Evolutionary conservation across 2,329 filamentous ascomycete genomes (phyloP).

Genomic region (Ophiostoma ips): DNA sequence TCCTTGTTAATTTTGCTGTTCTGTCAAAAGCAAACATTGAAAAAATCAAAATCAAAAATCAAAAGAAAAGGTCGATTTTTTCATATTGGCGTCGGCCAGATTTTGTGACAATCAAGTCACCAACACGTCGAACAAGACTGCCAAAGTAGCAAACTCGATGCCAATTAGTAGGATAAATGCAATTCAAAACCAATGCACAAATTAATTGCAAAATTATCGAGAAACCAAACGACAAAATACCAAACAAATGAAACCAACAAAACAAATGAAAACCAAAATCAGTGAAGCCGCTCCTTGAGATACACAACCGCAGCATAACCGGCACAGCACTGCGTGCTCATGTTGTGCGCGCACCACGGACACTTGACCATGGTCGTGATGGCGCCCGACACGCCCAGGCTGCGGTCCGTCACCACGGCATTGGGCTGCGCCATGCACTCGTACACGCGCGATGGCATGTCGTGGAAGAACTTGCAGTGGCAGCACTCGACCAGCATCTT

Average conservation of each 20-base stretch:
- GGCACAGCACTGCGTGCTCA: slow-evolving; percentile 55
- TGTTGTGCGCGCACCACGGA: slow-evolving; percentile 58
- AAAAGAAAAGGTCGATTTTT: too few relatives aligned
- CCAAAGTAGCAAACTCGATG: too few relatives aligned
- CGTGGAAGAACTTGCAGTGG: slow-evolving; percentile 48
- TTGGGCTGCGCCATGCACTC: slow-evolving; percentile 50
- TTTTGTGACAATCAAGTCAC: too few relatives aligned
- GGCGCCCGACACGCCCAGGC: slow-evolving; percentile 38
- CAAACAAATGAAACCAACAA: background rate
- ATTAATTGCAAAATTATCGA: background rate
- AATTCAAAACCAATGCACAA: background rate
- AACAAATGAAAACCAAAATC: background rate
- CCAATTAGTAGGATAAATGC: background rate
- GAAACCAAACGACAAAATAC: background rate
- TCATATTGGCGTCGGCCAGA: too few relatives aligned
- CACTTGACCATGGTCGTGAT: slow-evolving; percentile 51
- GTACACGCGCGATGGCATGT: slow-evolving; percentile 51
- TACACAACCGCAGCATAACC: slow-evolving; percentile 55
- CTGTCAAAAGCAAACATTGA: too few relatives aligned
- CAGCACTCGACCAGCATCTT: slow-evolving; percentile 56
- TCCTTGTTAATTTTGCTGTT: too few relatives aligned
- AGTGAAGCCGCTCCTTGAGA: slow-evolving; percentile 48
- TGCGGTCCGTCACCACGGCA: slow-evolving; percentile 36
- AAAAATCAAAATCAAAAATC: too few relatives aligned
- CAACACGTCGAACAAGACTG: too few relatives aligned